phyloP scores from a whole-genome alignment of 108 stramenopile genomes.

The Skeletonema grethae region DNA sequence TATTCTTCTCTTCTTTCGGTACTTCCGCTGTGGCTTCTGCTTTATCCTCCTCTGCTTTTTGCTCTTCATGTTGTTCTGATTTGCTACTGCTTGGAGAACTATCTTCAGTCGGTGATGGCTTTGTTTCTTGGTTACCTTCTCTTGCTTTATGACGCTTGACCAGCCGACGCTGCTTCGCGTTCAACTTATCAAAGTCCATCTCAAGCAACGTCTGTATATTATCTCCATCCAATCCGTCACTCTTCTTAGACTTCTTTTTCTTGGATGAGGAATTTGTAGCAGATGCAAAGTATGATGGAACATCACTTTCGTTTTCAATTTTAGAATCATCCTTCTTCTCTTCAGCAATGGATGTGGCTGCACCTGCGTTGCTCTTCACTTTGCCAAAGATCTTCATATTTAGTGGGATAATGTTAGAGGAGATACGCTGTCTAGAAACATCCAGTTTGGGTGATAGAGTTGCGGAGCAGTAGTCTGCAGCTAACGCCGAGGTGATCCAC shows the following conservation, averaged over 20 bases:
- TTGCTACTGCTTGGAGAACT: slow-evolving; percentile 5
- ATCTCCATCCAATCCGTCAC: slow-evolving; percentile 41
- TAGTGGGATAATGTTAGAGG: background rate
- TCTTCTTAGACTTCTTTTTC: slow-evolving; percentile 24
- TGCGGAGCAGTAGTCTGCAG: no score
- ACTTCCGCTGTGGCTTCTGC: background rate
- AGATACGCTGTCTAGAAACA: background rate
- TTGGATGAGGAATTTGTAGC: slow-evolving; percentile 4
- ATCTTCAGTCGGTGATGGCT: slow-evolving; percentile 4
- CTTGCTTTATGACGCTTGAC: slow-evolving; percentile 71
- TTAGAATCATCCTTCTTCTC: background rate
- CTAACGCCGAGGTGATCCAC: no score
- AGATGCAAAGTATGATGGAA: slow-evolving; percentile 29
- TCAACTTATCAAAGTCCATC: slow-evolving; percentile 68
- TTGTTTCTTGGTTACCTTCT: slow-evolving; percentile 1
- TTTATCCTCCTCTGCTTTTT: background rate
- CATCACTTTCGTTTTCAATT: slow-evolving; percentile 10
- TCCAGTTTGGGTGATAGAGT: no score
- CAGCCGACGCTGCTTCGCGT: slow-evolving; percentile 80
- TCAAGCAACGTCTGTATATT: slow-evolving; percentile 61
- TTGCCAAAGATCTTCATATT: slow-evolving; percentile 80
- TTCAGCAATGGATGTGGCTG: background rate
- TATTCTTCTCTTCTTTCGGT: background rate
- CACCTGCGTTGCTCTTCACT: slow-evolving; percentile 40
- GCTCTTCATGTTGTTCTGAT: background rate